A percentile compares a stretch with the other conserved stretches of the same genome.
phyloP scores from a whole-genome alignment of 2,329 filamentous ascomycete genomes.

The Zalaria obscura region DNA sequence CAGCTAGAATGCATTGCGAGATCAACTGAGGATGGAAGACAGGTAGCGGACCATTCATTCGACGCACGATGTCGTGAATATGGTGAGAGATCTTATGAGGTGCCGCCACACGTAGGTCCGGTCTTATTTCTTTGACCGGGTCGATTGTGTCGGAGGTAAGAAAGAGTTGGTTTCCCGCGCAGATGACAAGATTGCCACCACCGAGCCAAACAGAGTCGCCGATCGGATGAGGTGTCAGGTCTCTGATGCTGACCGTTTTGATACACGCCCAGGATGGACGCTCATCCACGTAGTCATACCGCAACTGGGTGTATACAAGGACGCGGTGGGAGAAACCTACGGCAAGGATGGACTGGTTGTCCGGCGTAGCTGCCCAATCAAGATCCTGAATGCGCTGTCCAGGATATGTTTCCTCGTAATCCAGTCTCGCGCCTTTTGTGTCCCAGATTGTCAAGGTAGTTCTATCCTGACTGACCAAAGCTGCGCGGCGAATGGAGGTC shows the following conservation, averaged over 20 bases:
- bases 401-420: conserved; percentile 60
- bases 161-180: conserved; percentile 82
- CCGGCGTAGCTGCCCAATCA: conserved; percentile 87
- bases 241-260: conserved; percentile 65
- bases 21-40: conserved; percentile 88
- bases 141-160: conserved; percentile 66
- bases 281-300: conserved; percentile 81
- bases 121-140: conserved; percentile 44
- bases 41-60: conserved; percentile 73
- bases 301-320: conserved; percentile 68
- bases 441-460: conserved; percentile 85
- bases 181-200: conserved; percentile 73
- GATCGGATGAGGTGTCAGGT: conserved; percentile 66
- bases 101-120: conserved; percentile 37
- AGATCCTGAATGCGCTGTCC: conserved; percentile 57
- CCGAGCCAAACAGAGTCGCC: conserved; percentile 87
- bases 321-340: conserved; percentile 87
- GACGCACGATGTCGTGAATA: conserved; percentile 67
- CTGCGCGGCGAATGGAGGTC: conserved; percentile 75
- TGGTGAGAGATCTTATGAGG: conserved; percentile 42
- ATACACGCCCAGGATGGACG: conserved; percentile 83
- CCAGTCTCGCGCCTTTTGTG: conserved; percentile 63
- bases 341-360: conserved; percentile 75
- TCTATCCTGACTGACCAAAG: conserved; percentile 59
- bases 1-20: conserved; percentile 70